These are phyloP conservation scores for Agaricales sp. DNA, from an alignment of 1,284 basidiomycete species.

Conservation along the genomic window DNA sequence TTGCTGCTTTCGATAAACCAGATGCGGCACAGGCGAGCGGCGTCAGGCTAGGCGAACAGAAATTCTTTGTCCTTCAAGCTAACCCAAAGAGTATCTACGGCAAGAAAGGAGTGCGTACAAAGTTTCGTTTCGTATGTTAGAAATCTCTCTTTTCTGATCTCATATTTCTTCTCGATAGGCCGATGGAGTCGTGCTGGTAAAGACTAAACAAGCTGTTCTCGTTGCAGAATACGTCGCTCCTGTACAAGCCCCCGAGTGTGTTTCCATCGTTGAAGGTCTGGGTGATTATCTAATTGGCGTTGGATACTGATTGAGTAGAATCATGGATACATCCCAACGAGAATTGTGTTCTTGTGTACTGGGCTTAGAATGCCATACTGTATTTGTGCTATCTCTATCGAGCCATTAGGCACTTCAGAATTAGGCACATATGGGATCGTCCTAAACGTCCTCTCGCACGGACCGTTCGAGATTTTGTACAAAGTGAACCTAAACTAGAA, in stretches of 20 bases:
- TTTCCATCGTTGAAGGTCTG: constrained; percentile 61
- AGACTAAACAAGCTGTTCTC: constrained; percentile 84
- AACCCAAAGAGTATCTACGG: constrained; percentile 59
- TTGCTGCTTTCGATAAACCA: constrained; percentile 42
- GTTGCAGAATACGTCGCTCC: constrained; percentile 74
- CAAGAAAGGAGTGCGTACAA: constrained; percentile 63
- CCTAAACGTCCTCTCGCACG: too few species aligned
- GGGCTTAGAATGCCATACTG: too few species aligned
- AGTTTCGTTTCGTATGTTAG: constrained; percentile 4
- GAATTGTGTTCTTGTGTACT: too few species aligned
- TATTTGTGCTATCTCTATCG: too few species aligned
- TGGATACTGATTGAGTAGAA: too few species aligned
- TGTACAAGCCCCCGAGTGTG: constrained; percentile 63
- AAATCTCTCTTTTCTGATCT: constrained; percentile 1
- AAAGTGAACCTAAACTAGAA: too few species aligned
- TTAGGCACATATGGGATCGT: too few species aligned
- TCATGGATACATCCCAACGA: too few species aligned
- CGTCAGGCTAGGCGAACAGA: constrained; percentile 61
- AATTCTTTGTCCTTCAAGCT: constrained; percentile 74
- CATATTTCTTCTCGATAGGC: constrained; percentile 33
- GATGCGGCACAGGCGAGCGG: constrained; percentile 45
- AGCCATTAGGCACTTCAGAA: too few species aligned
- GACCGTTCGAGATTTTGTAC: too few species aligned
- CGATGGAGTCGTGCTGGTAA: constrained; percentile 75
- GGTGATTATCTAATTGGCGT: constrained; percentile 75